phyloP scores from a whole-genome alignment of 2,329 filamentous ascomycete species.

The Cryphonectria japonica region DNA sequence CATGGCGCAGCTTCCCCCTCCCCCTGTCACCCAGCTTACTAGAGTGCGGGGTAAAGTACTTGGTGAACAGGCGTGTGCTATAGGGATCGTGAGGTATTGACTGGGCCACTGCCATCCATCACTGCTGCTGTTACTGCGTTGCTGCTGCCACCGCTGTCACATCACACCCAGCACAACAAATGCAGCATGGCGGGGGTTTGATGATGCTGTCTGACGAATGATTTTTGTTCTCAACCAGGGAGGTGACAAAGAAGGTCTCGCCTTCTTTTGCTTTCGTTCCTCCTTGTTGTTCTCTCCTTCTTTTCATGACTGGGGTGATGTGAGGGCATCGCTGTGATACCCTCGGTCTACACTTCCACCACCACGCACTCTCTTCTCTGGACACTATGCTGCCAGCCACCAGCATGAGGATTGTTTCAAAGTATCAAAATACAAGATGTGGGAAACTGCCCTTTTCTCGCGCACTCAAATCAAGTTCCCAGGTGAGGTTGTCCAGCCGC shows the following conservation, averaged over 20 bases:
- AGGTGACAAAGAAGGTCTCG: not conserved
- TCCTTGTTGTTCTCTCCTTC: no score
- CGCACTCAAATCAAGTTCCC: not conserved
- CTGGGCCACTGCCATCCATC: no score
- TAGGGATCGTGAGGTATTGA: not conserved
- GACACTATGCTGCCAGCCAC: not conserved
- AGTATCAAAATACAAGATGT: not conserved
- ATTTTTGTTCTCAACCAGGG: not conserved
- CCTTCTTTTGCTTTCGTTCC: no score
- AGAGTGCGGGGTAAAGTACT: not conserved
- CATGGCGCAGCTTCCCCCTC: no score
- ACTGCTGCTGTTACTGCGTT: no score
- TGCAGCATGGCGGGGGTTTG: no score
- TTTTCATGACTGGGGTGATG: no score
- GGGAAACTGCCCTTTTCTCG: no score
- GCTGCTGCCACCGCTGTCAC: no score
- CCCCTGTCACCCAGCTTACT: not conserved
- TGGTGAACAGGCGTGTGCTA: not conserved
- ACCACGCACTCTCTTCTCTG: not conserved
- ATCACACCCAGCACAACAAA: not conserved
- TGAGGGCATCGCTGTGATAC: not conserved
- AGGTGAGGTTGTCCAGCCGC: constrained; percentile 2
- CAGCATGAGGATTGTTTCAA: not conserved
- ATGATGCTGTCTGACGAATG: not conserved
- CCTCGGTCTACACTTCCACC: not conserved